Conservation (phyloP, 768 basidiomycete genomes). For the Kondoa malvinella region DNA sequence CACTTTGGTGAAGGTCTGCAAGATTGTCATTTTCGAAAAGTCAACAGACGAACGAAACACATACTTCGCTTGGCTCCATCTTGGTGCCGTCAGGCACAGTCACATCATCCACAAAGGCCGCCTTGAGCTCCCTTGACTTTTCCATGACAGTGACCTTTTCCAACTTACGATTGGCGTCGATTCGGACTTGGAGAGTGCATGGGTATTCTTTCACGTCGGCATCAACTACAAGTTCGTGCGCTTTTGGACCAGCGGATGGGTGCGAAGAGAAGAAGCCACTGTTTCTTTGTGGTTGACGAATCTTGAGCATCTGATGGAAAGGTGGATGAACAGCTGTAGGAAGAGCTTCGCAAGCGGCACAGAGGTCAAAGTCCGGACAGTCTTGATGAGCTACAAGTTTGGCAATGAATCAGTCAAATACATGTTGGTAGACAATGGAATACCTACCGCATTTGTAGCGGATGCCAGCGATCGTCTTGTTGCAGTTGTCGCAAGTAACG, state of each 20-base stretch:
- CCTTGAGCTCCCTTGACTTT: background rate
- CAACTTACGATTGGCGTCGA: background rate
- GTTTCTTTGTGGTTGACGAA: background rate
- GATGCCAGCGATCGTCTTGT: conserved; percentile 25
- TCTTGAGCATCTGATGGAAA: conserved; percentile 31
- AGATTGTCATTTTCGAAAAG: background rate
- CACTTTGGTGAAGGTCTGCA: conserved; percentile 12
- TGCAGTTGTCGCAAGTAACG: conserved; percentile 30
- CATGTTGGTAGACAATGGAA: background rate
- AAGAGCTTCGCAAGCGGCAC: conserved; percentile 29
- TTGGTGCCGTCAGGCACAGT: background rate
- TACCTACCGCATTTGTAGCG: conserved; percentile 21
- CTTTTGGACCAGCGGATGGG: background rate
- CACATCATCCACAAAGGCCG: background rate
- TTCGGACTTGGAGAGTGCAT: background rate
- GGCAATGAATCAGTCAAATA: too few species aligned
- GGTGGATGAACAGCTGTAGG: conserved; percentile 27
- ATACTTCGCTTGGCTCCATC: background rate
- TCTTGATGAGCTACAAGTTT: conserved; percentile 29
- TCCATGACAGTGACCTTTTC: background rate
- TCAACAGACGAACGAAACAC: background rate
- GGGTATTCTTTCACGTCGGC: conserved; percentile 3
- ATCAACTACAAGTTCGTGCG: background rate
- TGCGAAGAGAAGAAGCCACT: background rate
- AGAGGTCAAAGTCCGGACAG: conserved; percentile 33